A percentile compares a stretch with the other conserved stretches of the same genome.
These are phyloP conservation scores for Chlamydomonas sphaeroides DNA, from an alignment of 139 green algal genomes.

Conservation along the genomic window DNA sequence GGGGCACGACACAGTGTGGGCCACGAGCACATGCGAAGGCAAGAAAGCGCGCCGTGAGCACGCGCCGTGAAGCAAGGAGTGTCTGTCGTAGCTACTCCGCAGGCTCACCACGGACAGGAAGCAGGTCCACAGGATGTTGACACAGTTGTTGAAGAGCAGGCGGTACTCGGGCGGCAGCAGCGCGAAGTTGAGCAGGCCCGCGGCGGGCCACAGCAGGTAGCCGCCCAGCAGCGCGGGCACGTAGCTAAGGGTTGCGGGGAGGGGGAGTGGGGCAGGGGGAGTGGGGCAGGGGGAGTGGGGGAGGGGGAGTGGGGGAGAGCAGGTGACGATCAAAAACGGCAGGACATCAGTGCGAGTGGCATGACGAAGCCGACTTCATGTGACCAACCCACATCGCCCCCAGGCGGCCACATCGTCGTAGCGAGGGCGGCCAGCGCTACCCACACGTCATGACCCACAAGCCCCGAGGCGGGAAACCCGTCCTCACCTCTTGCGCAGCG, in stretches of 20 bases:
- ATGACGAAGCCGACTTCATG: too few species aligned
- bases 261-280: not conserved
- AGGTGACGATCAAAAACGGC: not conserved
- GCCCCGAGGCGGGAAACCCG: too few species aligned
- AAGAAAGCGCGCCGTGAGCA: too few species aligned
- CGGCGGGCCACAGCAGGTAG: slow-evolving; percentile 69
- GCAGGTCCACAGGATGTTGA: slow-evolving; percentile 49
- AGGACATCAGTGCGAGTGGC: too few species aligned
- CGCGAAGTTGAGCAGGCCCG: slow-evolving; percentile 69
- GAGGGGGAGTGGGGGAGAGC: not conserved
- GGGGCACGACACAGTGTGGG: too few species aligned
- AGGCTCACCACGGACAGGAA: slow-evolving; percentile 38
- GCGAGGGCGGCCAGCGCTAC: too few species aligned
- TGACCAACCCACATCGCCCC: too few species aligned
- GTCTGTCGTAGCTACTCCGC: too few species aligned
- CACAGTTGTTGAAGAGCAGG: slow-evolving; percentile 65
- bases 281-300: not conserved
- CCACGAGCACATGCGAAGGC: too few species aligned
- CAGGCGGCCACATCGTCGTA: too few species aligned
- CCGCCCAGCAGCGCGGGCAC: slow-evolving; percentile 47
- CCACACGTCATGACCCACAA: too few species aligned
- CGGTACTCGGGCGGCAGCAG: slow-evolving; percentile 61
- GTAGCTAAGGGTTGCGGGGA: slow-evolving; percentile 36
- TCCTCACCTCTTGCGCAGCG: slow-evolving; percentile 4
- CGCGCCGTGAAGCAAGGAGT: too few species aligned